phyloP scores from a whole-genome alignment of 2,329 filamentous ascomycete species.

The Metarhizium album region DNA sequence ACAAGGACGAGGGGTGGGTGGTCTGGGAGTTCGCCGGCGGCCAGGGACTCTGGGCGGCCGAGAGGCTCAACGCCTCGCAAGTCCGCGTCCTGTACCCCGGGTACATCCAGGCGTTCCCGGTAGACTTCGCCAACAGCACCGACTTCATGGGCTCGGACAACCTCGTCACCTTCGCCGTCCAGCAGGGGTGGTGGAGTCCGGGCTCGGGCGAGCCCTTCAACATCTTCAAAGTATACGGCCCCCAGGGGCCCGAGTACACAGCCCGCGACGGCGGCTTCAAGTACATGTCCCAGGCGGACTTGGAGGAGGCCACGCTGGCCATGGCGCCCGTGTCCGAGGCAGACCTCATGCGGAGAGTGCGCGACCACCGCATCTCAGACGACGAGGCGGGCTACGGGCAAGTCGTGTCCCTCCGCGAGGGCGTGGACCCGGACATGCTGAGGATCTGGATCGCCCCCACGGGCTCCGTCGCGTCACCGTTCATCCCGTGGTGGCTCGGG shows the following conservation, averaged over 20 bases:
- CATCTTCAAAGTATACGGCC: constrained; percentile 17
- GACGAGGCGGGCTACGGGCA: constrained; percentile 19
- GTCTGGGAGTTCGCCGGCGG: constrained; percentile 20
- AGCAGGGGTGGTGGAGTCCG: constrained; percentile 17
- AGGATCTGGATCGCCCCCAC: constrained; percentile 17
- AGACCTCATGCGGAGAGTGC: constrained; percentile 30
- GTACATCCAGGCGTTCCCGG: constrained; percentile 18
- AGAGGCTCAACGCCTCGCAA: constrained; percentile 13
- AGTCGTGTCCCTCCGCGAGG: constrained; percentile 14
- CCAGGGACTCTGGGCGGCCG: constrained; percentile 16
- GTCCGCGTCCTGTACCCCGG: constrained; percentile 17
- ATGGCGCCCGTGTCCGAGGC: constrained; percentile 38
- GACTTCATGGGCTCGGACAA: constrained; percentile 18
- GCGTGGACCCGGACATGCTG: constrained; percentile 12
- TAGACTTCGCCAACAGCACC: constrained; percentile 11
- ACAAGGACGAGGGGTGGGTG: constrained; percentile 19
- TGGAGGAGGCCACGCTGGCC: constrained; percentile 19
- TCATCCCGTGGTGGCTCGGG: constrained; percentile 18
- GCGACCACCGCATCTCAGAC: constrained; percentile 16
- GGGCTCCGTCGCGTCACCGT: constrained; percentile 16
- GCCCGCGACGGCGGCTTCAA: constrained; percentile 18
- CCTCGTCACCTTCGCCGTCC: constrained; percentile 16
- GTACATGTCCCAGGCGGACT: constrained; percentile 18
- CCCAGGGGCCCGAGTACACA: constrained; percentile 11
- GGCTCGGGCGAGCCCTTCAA: constrained; percentile 14